Base-by-base conservation (phyloP, 2,329 filamentous ascomycete genomes). In the Mollisia scopiformis region DNA sequence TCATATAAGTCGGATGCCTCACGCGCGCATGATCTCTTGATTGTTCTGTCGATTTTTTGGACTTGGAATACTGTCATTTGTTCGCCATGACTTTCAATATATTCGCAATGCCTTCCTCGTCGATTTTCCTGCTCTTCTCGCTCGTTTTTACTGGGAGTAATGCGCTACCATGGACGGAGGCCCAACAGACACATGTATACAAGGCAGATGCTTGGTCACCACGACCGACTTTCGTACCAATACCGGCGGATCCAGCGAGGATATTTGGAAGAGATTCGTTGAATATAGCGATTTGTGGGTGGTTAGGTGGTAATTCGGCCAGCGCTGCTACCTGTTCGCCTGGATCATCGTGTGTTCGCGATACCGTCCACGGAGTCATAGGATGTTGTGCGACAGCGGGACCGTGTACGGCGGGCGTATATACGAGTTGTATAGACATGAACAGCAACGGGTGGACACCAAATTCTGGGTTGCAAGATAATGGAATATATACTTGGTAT, bases 401-500 rank as follows among this genome's bases (percentile, higher is more conserved):
- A 10, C 60, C 67, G 8, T 73, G 71, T 63, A 70, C 68, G 11
- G 62, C 59, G 19, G 71, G 71, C 28, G 63, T 73, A 1, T 73
- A 73, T 55, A 71, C 71, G 14, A 68, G 64, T 49, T 73, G 71
- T 63, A 43, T 71, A 31, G 70, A 73, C 58, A 55, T 61, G 16
- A 68, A 65, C 58, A 71, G 64, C 62, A 33, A 56, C 10, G 69
- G 65, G 43, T 71, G 68, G 68, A 50, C 23, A 28, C 33, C 66
- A 14, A 67, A 62, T 8, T 54, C 65, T 10, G 62, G 61, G 5
- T 39, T 65, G 25, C 35, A 64, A 41, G 65, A 70, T 59, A 69
- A 71, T 66, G 71, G 71, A 4, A 55, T 73, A 31, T 66, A 66
- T 27, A 69, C 68, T 56, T 73, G 71, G 71, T 73, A 30, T 56